Evolutionary conservation across 2,329 filamentous ascomycete species (phyloP).

Genomic region (Mollisia scopiformis): DNA sequence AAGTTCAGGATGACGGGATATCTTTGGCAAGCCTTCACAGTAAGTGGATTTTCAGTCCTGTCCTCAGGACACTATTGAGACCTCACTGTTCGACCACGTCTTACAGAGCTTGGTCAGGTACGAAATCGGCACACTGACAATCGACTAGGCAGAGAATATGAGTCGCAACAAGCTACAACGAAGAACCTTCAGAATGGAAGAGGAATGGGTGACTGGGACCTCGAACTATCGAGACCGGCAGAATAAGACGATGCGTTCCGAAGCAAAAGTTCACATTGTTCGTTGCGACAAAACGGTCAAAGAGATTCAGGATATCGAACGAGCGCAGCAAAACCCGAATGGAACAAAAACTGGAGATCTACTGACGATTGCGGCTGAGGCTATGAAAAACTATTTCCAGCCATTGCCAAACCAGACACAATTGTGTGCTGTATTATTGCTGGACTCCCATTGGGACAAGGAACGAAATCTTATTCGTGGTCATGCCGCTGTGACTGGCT

Average conservation of each 20-base stretch:
- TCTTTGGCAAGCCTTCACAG: conserved; percentile 93
- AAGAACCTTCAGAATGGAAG: conserved; percentile 87
- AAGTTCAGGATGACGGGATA: conserved; percentile 97
- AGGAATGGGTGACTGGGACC: conserved; percentile 89
- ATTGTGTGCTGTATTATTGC: conserved; percentile 83
- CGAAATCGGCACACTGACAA: too few species aligned
- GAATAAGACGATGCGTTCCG: conserved; percentile 77
- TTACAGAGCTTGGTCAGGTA: too few species aligned
- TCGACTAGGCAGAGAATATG: conserved; percentile 79
- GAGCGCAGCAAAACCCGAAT: conserved; percentile 75
- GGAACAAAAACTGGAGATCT: conserved; percentile 74
- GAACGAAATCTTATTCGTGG: conserved; percentile 70
- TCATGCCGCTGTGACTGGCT: conserved; percentile 85
- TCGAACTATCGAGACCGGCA: conserved; percentile 75
- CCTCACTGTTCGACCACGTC: too few species aligned
- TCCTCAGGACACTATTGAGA: neutral
- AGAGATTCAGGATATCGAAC: conserved; percentile 77
- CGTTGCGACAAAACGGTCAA: conserved; percentile 81
- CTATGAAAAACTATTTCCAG: conserved; percentile 77
- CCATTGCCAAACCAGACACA: conserved; percentile 77
- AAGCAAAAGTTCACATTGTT: conserved; percentile 88
- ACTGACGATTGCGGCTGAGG: conserved; percentile 76
- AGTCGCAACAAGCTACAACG: conserved; percentile 84
- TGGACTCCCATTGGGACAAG: conserved; percentile 89
- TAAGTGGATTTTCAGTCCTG: too few species aligned